phyloP scores from a whole-genome alignment of 352 stramenopile species.

The Pythium sukuiense region DNA sequence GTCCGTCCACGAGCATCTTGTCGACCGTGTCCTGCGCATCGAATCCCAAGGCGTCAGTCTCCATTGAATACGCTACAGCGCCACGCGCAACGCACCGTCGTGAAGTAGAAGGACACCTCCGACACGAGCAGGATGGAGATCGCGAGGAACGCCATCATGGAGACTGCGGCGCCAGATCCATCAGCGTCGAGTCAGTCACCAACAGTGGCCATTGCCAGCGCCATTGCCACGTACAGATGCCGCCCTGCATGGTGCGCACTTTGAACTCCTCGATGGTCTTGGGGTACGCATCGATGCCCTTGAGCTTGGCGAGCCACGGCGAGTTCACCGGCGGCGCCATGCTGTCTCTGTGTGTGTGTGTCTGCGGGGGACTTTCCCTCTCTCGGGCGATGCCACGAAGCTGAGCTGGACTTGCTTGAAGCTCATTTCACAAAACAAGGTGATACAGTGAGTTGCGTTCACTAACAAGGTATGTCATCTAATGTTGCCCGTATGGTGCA shows the following conservation, averaged over 20 bases:
- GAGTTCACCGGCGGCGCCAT: slow-evolving; percentile 25
- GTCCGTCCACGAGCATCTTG: slow-evolving; percentile 84
- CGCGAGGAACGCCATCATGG: slow-evolving; percentile 62
- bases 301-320: slow-evolving; percentile 36
- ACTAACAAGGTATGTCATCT: not conserved
- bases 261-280: slow-evolving; percentile 91
- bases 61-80: not conserved
- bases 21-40: slow-evolving; percentile 66
- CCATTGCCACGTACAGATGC: slow-evolving; percentile 51
- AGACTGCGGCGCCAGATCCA: slow-evolving; percentile 50
- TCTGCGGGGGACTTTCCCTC: not conserved
- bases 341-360: not conserved
- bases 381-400: slow-evolving; percentile 24
- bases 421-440: slow-evolving; percentile 22
- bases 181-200: slow-evolving; percentile 2
- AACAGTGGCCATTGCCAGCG: no score
- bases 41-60: not conserved
- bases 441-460: not conserved
- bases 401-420: slow-evolving; percentile 13
- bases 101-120: slow-evolving; percentile 77
- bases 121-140: slow-evolving; percentile 70
- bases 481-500: slow-evolving; percentile 16
- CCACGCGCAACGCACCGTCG: slow-evolving; percentile 32
- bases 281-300: slow-evolving; percentile 75
- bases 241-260: slow-evolving; percentile 79